A percentile compares a stretch with the other conserved stretches of the same genome.
These are phyloP conservation scores for Lactarius trivialis DNA, from an alignment of 768 basidiomycete species.

Conservation along the genomic window DNA sequence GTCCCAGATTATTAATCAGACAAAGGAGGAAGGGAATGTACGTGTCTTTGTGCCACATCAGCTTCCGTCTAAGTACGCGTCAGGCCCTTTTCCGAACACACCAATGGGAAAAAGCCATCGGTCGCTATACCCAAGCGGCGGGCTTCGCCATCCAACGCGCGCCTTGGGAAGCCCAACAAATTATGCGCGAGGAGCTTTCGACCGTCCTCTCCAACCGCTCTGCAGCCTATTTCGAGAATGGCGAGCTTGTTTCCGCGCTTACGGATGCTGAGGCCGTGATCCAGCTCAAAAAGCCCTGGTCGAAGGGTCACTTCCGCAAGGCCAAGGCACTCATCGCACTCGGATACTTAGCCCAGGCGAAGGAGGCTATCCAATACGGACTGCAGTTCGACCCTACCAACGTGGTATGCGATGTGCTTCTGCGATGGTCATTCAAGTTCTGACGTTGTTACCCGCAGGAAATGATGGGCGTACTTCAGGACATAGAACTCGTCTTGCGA, in stretches of 20 bases:
- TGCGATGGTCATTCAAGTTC: not conserved
- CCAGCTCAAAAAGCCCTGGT: constrained; percentile 77
- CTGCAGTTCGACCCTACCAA: constrained; percentile 77
- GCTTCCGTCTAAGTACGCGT: constrained; percentile 24
- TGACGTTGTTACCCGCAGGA: constrained; percentile 15
- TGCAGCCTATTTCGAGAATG: constrained; percentile 72
- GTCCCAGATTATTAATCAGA: constrained; percentile 61
- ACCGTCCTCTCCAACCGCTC: constrained; percentile 89
- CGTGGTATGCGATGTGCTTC: constrained; percentile 33
- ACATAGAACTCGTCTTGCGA: constrained; percentile 19
- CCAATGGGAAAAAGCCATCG: constrained; percentile 64
- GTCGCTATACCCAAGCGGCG: constrained; percentile 73
- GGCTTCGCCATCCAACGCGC: constrained; percentile 73
- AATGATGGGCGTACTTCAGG: constrained; percentile 19
- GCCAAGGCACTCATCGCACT: constrained; percentile 83
- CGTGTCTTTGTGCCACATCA: constrained; percentile 29
- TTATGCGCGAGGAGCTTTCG: constrained; percentile 86
- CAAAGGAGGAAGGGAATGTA: constrained; percentile 95
- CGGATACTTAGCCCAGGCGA: constrained; percentile 61
- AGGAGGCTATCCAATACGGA: constrained; percentile 75
- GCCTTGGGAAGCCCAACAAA: constrained; percentile 79
- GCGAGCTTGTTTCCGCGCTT: constrained; percentile 69
- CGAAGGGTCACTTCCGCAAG: constrained; percentile 94
- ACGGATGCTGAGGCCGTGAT: constrained; percentile 92
- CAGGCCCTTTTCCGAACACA: constrained; percentile 74